Conservation (phyloP, 352 stramenopile genomes). For the Ophiocytium majus region DNA sequence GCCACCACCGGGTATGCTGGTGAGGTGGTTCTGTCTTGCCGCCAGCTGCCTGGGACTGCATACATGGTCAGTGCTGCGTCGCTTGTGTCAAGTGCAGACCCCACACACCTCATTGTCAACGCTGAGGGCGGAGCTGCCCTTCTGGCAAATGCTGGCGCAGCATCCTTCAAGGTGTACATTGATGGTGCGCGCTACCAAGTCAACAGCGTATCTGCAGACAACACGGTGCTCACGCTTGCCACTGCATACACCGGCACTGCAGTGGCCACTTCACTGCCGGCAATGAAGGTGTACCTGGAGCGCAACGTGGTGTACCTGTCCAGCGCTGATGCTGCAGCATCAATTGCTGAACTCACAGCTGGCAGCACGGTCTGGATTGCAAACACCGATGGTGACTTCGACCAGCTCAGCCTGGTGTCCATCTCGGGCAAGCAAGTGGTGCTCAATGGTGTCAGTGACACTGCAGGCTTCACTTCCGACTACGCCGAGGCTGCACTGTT, state of each 20-base stretch:
- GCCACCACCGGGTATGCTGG: neutral
- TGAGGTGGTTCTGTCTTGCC: neutral
- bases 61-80: conserved; percentile 17
- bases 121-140: neutral
- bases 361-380: conserved; percentile 58
- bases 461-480: conserved; percentile 51
- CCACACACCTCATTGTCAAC: neutral
- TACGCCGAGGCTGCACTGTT: conserved; percentile 53
- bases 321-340: conserved; percentile 1
- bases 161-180: neutral
- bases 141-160: neutral
- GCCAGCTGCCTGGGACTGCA: neutral
- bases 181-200: neutral
- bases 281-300: conserved; percentile 7
- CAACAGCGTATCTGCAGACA: neutral
- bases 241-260: conserved; percentile 1
- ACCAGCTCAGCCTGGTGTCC: conserved; percentile 33
- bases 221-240: neutral
- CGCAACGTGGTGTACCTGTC: conserved; percentile 19
- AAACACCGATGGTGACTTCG: conserved; percentile 44
- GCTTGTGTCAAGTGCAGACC: neutral
- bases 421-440: conserved; percentile 25
- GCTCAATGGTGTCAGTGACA: conserved; percentile 44
- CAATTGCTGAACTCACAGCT: conserved; percentile 11
- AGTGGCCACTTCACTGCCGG: neutral